A percentile compares a stretch with the other conserved stretches of the same genome.
Conservation (phyloP, 139 green algal genomes). For the Tetraselmis chui region DNA sequence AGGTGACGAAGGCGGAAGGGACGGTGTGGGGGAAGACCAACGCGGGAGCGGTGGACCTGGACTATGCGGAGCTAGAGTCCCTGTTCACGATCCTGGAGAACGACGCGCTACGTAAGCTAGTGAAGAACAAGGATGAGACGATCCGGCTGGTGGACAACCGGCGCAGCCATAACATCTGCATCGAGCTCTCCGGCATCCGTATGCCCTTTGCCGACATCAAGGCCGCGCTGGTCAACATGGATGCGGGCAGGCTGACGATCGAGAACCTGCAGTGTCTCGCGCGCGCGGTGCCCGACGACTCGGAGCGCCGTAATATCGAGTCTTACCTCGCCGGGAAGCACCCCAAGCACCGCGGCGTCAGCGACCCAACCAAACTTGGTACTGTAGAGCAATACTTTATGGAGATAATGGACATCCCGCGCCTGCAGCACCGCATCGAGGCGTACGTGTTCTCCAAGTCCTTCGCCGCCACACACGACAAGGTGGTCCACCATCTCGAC, state of each 20-base stretch:
- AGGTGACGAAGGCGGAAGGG: slow-evolving; percentile 28
- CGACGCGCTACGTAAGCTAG: slow-evolving; percentile 32
- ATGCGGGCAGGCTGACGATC: slow-evolving; percentile 42
- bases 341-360: slow-evolving; percentile 37
- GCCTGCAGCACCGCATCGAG: slow-evolving; percentile 55
- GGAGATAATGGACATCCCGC: slow-evolving; percentile 67
- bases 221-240: slow-evolving; percentile 51
- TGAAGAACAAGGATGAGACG: slow-evolving; percentile 14
- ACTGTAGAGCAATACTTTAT: slow-evolving; percentile 73
- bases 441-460: slow-evolving; percentile 57
- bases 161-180: slow-evolving; percentile 77
- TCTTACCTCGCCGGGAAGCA: slow-evolving; percentile 49
- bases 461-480: slow-evolving; percentile 27
- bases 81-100: slow-evolving; percentile 40
- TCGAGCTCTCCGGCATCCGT: slow-evolving; percentile 65
- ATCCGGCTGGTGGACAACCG: slow-evolving; percentile 67
- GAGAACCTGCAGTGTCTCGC: slow-evolving; percentile 61
- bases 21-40: slow-evolving; percentile 55
- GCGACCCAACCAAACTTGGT: slow-evolving; percentile 51
- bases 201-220: slow-evolving; percentile 57
- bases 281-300: slow-evolving; percentile 43
- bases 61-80: slow-evolving; percentile 54
- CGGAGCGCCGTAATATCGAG: slow-evolving; percentile 48
- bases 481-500: slow-evolving; percentile 32
- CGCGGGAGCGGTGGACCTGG: slow-evolving; percentile 26